phyloP scores from a whole-genome alignment of 129 eudicot species.

The Kitagawia praeruptora region DNA sequence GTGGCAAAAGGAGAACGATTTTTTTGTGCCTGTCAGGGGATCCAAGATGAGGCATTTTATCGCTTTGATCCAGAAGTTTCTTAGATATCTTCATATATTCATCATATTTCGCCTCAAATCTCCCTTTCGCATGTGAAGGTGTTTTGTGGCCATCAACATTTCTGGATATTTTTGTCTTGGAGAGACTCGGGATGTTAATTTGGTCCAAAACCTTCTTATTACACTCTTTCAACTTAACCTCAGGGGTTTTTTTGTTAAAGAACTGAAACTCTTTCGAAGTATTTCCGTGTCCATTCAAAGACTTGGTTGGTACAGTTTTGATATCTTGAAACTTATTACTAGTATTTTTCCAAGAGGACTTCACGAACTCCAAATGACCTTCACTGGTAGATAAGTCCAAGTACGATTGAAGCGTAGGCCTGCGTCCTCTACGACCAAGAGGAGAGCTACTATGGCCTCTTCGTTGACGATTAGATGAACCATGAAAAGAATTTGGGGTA shows the following conservation, averaged over 20 bases:
- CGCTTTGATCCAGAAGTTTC: conserved; percentile 18
- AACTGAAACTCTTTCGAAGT: conserved; percentile 6
- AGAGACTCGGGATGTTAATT: not conserved
- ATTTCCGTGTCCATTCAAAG: conserved; percentile 22
- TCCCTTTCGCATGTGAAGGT: conserved; percentile 33
- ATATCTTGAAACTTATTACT: conserved; percentile 18
- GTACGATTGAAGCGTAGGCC: conserved; percentile 38
- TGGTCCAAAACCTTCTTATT: conserved; percentile 12
- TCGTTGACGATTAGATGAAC: conserved; percentile 41
- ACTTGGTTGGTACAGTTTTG: conserved; percentile 12
- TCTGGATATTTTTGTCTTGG: not conserved
- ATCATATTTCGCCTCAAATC: conserved; percentile 29
- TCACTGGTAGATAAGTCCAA: conserved; percentile 27
- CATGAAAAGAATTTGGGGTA: conserved; percentile 39
- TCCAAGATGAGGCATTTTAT: not conserved
- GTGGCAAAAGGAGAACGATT: conserved; percentile 26
- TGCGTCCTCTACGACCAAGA: conserved; percentile 27
- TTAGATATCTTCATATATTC: conserved; percentile 19
- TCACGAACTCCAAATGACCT: conserved; percentile 6
- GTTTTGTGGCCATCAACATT: not conserved
- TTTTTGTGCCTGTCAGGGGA: conserved; percentile 17
- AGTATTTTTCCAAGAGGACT: conserved; percentile 18
- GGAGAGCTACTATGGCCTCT: conserved; percentile 57
- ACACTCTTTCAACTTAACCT: conserved; percentile 19
- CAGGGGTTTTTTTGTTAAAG: conserved; percentile 7